These are phyloP conservation scores for Pythium folliculosum DNA, from an alignment of 352 stramenopile genomes.

Conservation along the genomic window DNA sequence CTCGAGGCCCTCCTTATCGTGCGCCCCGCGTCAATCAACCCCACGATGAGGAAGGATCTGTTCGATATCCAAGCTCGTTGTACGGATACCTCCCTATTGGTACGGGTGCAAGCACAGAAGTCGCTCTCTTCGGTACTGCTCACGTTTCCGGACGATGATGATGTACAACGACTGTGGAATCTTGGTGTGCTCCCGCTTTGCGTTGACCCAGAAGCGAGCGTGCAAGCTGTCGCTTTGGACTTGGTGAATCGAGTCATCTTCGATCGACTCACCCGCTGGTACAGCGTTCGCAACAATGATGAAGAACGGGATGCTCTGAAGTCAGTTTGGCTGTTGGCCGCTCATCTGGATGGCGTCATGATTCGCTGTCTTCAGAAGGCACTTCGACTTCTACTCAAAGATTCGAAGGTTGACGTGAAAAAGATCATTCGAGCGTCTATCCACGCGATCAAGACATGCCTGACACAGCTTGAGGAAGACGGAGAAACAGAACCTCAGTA, in stretches of 20 bases:
- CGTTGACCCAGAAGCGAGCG: slow-evolving; percentile 72
- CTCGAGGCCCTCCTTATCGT: slow-evolving; percentile 71
- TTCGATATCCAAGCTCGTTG: slow-evolving; percentile 80
- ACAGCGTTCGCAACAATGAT: slow-evolving; percentile 40
- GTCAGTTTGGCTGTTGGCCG: slow-evolving; percentile 64
- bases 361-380: slow-evolving; percentile 74
- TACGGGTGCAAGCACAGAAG: slow-evolving; percentile 83
- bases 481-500: slow-evolving; percentile 46
- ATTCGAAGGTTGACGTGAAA: slow-evolving; percentile 53
- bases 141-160: slow-evolving; percentile 62
- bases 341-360: slow-evolving; percentile 79
- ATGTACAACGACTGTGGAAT: slow-evolving; percentile 84
- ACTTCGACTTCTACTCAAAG: slow-evolving; percentile 68
- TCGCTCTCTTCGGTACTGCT: slow-evolving; percentile 78
- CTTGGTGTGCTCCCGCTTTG: slow-evolving; percentile 82
- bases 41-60: slow-evolving; percentile 61
- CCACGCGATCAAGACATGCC: slow-evolving; percentile 61
- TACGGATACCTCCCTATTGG: slow-evolving; percentile 71
- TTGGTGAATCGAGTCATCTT: slow-evolving; percentile 64
- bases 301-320: slow-evolving; percentile 31
- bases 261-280: slow-evolving; percentile 65
- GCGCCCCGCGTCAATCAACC: slow-evolving; percentile 46
- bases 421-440: slow-evolving; percentile 64
- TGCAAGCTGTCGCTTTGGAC: slow-evolving; percentile 68
- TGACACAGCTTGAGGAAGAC: slow-evolving; percentile 40